These are phyloP conservation scores for Podospora fimiseda DNA, from an alignment of 495 filamentous ascomycete genomes.

Conservation along the genomic window DNA sequence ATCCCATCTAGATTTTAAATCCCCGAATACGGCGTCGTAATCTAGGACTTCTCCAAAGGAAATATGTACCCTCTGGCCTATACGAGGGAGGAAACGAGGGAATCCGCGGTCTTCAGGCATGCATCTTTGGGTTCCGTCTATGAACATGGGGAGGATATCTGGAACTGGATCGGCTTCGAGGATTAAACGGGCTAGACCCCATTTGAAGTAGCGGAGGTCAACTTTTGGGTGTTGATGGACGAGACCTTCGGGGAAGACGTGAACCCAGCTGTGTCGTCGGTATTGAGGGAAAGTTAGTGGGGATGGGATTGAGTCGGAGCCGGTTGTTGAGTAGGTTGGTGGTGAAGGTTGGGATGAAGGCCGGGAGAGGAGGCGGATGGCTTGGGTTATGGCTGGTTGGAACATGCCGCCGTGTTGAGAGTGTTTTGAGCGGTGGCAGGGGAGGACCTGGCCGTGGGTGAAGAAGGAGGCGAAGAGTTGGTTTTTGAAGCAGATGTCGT, in stretches of 20 bases:
- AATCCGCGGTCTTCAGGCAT: conserved; percentile 76
- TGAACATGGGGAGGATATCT: conserved; percentile 86
- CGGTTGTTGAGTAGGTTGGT: conserved; percentile 60
- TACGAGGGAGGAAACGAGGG: conserved; percentile 76
- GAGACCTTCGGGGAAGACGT: conserved; percentile 92
- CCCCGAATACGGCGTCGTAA: conserved; percentile 55
- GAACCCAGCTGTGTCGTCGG: conserved; percentile 67
- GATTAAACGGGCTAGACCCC: conserved; percentile 85
- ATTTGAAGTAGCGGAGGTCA: conserved; percentile 93
- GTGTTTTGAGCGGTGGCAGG: conserved; percentile 74
- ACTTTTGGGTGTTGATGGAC: conserved; percentile 79
- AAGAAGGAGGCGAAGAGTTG: conserved; percentile 65
- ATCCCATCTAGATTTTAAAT: conserved; percentile 63
- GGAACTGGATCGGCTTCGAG: conserved; percentile 78
- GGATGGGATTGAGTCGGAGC: conserved; percentile 49
- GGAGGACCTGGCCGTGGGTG: conserved; percentile 77
- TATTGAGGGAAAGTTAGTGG: conserved; percentile 50
- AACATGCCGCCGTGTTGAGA: conserved; percentile 72
- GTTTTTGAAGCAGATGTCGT: conserved; percentile 86
- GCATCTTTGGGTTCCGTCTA: conserved; percentile 75
- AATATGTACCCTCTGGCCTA: conserved; percentile 62
- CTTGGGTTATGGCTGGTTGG: conserved; percentile 81
- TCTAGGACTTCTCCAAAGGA: conserved; percentile 66
- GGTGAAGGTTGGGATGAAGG: conserved; percentile 38
- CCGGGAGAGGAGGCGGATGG: conserved; percentile 73